phyloP scores from a whole-genome alignment of 768 basidiomycete genomes.

The Auricularia sp. region DNA sequence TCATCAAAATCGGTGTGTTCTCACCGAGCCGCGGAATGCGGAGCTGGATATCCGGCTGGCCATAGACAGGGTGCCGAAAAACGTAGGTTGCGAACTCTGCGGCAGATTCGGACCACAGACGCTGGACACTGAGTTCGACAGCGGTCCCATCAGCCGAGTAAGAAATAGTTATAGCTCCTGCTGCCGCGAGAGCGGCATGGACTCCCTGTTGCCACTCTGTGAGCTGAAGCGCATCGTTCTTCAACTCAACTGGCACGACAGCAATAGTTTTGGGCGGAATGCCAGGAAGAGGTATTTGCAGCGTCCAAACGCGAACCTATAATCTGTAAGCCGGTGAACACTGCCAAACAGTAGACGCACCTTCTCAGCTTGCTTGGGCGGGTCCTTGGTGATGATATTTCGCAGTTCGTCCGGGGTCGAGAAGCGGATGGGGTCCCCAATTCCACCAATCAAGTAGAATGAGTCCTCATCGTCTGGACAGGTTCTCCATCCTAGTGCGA shows the following conservation, averaged over 20 bases:
- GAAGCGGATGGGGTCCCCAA: slow-evolving; percentile 15
- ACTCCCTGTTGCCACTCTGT: no score
- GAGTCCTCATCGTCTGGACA: not conserved
- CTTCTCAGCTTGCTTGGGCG: not conserved
- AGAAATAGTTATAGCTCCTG: slow-evolving; percentile 19
- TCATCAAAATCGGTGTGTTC: slow-evolving; percentile 13
- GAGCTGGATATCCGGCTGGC: slow-evolving; percentile 4
- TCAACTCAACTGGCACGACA: slow-evolving; percentile 7
- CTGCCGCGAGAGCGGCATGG: not conserved
- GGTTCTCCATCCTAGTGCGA: not conserved
- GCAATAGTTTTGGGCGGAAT: slow-evolving; percentile 26
- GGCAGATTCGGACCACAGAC: slow-evolving; percentile 5
- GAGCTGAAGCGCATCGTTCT: not conserved
- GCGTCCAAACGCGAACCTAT: slow-evolving; percentile 26
- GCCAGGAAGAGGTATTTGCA: slow-evolving; percentile 23
- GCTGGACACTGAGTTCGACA: slow-evolving; percentile 21
- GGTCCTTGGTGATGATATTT: slow-evolving; percentile 7
- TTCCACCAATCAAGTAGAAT: slow-evolving; percentile 18
- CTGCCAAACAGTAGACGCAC: not conserved
- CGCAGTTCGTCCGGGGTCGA: slow-evolving; percentile 14
- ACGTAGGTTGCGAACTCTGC: not conserved
- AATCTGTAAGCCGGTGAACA: no score
- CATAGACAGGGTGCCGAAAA: slow-evolving; percentile 3
- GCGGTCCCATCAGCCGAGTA: slow-evolving; percentile 27
- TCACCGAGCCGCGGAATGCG: slow-evolving; percentile 11